These are phyloP conservation scores for Macadamia tetraphylla DNA, from an alignment of 164 flowering plant genomes.

Conservation along the genomic window DNA sequence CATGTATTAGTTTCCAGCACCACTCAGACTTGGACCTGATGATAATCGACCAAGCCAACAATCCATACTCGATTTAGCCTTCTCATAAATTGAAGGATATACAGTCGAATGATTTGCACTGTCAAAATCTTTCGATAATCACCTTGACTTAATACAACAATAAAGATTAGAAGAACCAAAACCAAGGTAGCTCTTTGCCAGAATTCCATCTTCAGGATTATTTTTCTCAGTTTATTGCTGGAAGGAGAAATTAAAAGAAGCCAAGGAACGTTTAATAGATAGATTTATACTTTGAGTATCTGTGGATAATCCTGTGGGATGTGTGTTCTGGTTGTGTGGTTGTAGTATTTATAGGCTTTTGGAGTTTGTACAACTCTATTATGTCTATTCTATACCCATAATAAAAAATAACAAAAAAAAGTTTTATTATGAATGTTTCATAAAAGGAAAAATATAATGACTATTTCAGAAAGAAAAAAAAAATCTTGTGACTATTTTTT, in stretches of 20 bases:
- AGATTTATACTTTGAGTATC: neutral
- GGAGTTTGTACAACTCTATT: neutral
- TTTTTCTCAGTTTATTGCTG: no score
- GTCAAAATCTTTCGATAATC: conserved; percentile 24
- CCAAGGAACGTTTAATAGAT: neutral
- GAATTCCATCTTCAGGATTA: neutral
- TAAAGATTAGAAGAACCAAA: neutral
- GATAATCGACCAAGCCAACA: conserved; percentile 28
- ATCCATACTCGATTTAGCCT: conserved; percentile 25
- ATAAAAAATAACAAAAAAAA: no score
- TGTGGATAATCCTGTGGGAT: neutral
- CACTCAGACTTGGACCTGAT: conserved; percentile 45
- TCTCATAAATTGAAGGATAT: conserved; percentile 23
- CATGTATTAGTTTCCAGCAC: conserved; percentile 32
- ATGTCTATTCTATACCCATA: no score
- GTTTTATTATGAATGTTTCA: no score
- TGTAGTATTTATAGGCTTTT: neutral
- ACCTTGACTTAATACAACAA: conserved; percentile 14
- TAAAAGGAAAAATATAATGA: no score
- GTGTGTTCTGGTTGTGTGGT: neutral
- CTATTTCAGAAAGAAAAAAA: no score
- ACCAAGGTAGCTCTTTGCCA: neutral
- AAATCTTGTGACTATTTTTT: no score
- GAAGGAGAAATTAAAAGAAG: neutral
- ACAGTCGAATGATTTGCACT: conserved; percentile 22